Percentiles rank a stretch among this genome's conserved stretches.
phyloP scores from a whole-genome alignment of 1,284 basidiomycete species.

The Sanghuangporus sanghuang region DNA sequence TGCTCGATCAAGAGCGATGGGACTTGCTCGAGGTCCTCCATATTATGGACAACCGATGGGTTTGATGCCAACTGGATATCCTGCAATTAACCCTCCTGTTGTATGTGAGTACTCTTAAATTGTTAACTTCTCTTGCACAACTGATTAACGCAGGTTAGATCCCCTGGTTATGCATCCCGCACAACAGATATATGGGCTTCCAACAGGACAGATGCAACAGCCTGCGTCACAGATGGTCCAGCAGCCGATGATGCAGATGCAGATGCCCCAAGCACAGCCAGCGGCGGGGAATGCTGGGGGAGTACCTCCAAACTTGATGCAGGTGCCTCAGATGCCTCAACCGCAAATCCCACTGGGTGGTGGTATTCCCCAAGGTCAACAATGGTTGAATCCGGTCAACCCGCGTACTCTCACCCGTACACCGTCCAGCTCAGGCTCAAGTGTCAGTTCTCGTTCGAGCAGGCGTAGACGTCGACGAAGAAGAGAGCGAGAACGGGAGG shows the following conservation, averaged over 20 bases:
- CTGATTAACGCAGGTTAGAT: conserved; percentile 10
- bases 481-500: not conserved
- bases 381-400: not conserved
- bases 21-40: not conserved
- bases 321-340: not conserved
- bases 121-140: not conserved
- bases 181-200: conserved; percentile 11
- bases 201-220: not conserved
- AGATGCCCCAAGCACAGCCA: not conserved
- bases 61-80: conserved; percentile 8
- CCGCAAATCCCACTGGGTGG: not conserved
- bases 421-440: not conserved
- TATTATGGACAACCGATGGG: not conserved
- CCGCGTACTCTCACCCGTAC: not conserved
- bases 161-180: conserved; percentile 14
- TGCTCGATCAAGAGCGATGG: not conserved
- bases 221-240: not conserved
- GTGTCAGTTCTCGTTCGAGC: not conserved
- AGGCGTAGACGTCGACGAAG: not conserved
- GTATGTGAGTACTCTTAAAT: not conserved
- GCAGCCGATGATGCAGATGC: not conserved
- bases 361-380: not conserved
- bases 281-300: not conserved
- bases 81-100: conserved; percentile 12
- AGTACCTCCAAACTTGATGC: not conserved